Evolutionary conservation across 148 eudicot genomes (phyloP), one percentile per base, ranked within the genome.

Genomic region (Suaeda aralocaspica): DNA sequence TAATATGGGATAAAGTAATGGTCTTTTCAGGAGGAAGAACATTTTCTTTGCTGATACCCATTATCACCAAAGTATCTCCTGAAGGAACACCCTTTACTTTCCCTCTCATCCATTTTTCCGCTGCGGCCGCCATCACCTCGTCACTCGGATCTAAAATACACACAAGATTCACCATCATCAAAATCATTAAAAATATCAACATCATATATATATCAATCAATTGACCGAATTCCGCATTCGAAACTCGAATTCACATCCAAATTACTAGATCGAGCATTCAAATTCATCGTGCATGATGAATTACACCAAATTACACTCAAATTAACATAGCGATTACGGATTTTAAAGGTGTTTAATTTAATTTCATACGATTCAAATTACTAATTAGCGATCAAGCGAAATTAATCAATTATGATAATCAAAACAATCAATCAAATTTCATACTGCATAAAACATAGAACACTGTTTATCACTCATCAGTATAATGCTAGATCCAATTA

Each of bases 51-150:
- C 76, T 69, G 68, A 72, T 81, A 11, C 88, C 89, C 88, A 95
- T 84, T 48, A 95, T 89, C 76, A 91, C 89, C 86, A 95, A 79
- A 67, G 84, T 72, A 74, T 95, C 99, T 49, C 99, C 97, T 30
- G 99, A 95, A 29, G 90, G 88, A 73, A 95, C 97, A 69, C 94
- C 97, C 83, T 95, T 95, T 24, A 95, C 99, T 46, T 30, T 84
- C 64, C 97, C 99, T 74, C 84, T 87, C 77, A 94, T 68, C 97
- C 97, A 91, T 82, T 75, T 82, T 29, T 85, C 72, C 62, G 78
- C 70, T 76, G 81, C 85, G 44, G 87, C 81, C 67, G 84, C 77
- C 68, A 88, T 72, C 67, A 91, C 89, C 92, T 87, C 42, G 48
- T 70, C 60, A 63, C 73, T 63, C 45, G 59, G 71, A 83, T 72